Conservation (phyloP, 2,329 filamentous ascomycete genomes). For the Huntiella omanensis region DNA sequence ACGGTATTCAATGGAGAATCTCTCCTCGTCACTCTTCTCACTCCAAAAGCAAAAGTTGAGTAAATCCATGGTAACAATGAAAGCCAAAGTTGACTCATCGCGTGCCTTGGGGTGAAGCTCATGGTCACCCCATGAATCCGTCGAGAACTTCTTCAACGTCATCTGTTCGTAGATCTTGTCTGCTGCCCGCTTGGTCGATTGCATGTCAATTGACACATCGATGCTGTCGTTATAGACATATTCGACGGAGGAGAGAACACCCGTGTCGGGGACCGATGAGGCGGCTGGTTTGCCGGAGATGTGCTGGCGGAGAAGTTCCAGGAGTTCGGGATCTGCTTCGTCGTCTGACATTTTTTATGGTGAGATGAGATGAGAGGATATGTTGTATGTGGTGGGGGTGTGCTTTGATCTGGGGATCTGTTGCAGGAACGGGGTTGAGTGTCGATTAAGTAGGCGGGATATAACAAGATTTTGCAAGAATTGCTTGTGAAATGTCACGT, state of each 20-base stretch:
- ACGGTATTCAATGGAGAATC: constrained; percentile 68
- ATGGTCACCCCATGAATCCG: constrained; percentile 70
- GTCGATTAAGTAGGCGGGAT: too few relatives aligned
- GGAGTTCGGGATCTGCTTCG: constrained; percentile 72
- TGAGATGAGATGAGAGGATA: neutral
- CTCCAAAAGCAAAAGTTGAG: constrained; percentile 98
- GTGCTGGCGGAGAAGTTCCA: constrained; percentile 69
- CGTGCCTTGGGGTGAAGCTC: constrained; percentile 74
- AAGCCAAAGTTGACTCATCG: constrained; percentile 63
- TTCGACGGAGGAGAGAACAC: constrained; percentile 64
- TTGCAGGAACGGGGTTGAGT: too few relatives aligned
- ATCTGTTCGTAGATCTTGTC: constrained; percentile 62
- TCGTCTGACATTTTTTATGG: constrained; percentile 59
- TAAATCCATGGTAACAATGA: constrained; percentile 94
- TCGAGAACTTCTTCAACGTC: constrained; percentile 67
- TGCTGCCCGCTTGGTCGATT: constrained; percentile 65
- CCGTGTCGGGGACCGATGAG: constrained; percentile 50
- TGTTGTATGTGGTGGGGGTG: neutral
- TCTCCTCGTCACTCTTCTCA: constrained; percentile 44
- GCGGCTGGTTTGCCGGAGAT: constrained; percentile 40
- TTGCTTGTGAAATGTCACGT: too few relatives aligned
- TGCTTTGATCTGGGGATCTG: neutral
- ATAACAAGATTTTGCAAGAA: too few relatives aligned
- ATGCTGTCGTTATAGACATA: constrained; percentile 83
- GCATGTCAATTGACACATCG: constrained; percentile 76